Conservation (phyloP, 2,329 filamentous ascomycete species). For the Ceratocystis cubensis region DNA sequence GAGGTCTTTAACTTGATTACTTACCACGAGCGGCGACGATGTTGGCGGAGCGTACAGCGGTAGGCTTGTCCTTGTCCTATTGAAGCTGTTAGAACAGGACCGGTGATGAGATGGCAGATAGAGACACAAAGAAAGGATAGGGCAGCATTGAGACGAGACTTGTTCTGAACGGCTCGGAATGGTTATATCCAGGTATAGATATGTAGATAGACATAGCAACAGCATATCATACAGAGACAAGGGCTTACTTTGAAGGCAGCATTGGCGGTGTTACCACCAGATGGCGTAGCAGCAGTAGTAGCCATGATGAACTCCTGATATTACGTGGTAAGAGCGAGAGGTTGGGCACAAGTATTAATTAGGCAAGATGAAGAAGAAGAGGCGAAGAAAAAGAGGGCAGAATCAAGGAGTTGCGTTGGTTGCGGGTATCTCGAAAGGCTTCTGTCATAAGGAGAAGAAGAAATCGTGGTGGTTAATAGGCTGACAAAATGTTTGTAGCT, state of each 20-base stretch:
- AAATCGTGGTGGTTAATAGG: constrained; percentile 12
- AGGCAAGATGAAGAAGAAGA: not conserved
- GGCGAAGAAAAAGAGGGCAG: constrained; percentile 6
- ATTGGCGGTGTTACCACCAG: constrained; percentile 35
- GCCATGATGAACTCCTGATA: constrained; percentile 16
- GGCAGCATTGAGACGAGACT: too few species aligned
- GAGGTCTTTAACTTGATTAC: not conserved
- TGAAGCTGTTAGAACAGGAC: constrained; percentile 26
- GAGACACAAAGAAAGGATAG: too few species aligned
- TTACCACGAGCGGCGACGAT: constrained; percentile 92
- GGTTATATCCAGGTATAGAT: too few species aligned
- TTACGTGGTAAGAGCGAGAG: not conserved
- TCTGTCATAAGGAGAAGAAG: constrained; percentile 23
- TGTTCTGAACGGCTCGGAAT: too few species aligned
- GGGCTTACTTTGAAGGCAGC: constrained; percentile 43
- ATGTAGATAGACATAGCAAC: too few species aligned
- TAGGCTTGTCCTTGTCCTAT: constrained; percentile 91
- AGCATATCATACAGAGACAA: not conserved
- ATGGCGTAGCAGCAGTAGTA: constrained; percentile 20
- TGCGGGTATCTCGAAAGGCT: constrained; percentile 25
- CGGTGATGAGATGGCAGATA: not conserved
- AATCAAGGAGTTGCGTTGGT: not conserved
- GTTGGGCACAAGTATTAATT: not conserved
- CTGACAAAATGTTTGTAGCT: constrained; percentile 1
- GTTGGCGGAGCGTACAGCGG: constrained; percentile 90